Evolutionary conservation across 2,329 filamentous ascomycete species (phyloP).

Genomic region (Chaetomium sp.): DNA sequence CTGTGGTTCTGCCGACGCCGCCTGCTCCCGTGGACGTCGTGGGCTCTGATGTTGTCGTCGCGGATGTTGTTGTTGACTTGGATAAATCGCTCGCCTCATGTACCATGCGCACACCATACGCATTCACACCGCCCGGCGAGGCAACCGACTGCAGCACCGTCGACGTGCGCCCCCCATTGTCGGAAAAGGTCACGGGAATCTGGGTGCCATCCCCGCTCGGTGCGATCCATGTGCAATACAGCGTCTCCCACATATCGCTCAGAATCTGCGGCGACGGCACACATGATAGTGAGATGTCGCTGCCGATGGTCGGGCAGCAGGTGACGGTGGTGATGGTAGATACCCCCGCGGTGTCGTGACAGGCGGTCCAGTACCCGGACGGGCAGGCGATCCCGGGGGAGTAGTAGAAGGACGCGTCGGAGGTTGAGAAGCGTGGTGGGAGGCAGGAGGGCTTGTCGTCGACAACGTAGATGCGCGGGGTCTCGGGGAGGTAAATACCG

Average conservation of each 20-base stretch:
- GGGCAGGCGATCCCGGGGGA: conserved; percentile 19
- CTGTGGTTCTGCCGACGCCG: not conserved
- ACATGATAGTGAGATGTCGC: conserved; percentile 26
- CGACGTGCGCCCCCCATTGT: conserved; percentile 20
- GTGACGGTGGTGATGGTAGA: conserved; percentile 30
- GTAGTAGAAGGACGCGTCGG: conserved; percentile 26
- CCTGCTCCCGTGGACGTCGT: not conserved
- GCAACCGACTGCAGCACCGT: conserved; percentile 20
- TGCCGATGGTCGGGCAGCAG: conserved; percentile 28
- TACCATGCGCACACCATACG: conserved; percentile 31
- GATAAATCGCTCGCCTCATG: conserved; percentile 25
- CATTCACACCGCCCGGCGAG: conserved; percentile 28
- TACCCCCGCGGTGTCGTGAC: conserved; percentile 26
- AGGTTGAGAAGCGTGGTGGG: conserved; percentile 25
- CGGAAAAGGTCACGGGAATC: conserved; percentile 25
- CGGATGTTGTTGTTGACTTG: not conserved
- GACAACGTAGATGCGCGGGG: conserved; percentile 16
- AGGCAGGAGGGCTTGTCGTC: conserved; percentile 27
- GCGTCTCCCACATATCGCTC: conserved; percentile 4
- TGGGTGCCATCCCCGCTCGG: conserved; percentile 21
- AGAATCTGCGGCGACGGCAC: conserved; percentile 20
- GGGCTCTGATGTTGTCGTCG: not conserved
- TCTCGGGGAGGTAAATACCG: conserved; percentile 14
- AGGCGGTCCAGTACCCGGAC: conserved; percentile 23
- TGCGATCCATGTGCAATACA: conserved; percentile 31